Percentiles rank a stretch among this genome's conserved stretches.
These are phyloP conservation scores for Purpureocillium lavendulum DNA, from an alignment of 2,329 filamentous ascomycete genomes.

Conservation along the genomic window DNA sequence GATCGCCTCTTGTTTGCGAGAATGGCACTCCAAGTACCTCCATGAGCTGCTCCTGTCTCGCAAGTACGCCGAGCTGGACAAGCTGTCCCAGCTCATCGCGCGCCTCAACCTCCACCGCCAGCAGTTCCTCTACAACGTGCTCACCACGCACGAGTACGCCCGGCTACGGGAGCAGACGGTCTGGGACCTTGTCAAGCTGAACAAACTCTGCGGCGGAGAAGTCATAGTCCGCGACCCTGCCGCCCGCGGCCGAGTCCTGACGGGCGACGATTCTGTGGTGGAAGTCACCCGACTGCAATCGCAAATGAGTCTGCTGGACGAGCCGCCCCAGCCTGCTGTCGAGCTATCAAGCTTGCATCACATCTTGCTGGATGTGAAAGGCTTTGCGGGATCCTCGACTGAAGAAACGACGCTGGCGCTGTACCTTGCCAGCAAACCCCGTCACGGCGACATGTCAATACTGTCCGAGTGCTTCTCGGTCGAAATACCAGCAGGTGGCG, in stretches of 20 bases:
- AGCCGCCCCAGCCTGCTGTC: slow-evolving; percentile 59
- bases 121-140: slow-evolving; percentile 87
- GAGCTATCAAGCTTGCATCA: slow-evolving; percentile 72
- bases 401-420: slow-evolving; percentile 69
- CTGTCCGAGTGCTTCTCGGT: slow-evolving; percentile 80
- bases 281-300: slow-evolving; percentile 88
- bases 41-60: slow-evolving; percentile 82
- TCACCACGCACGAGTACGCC: slow-evolving; percentile 79
- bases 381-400: slow-evolving; percentile 68
- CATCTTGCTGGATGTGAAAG: slow-evolving; percentile 73
- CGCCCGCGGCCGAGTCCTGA: slow-evolving; percentile 76
- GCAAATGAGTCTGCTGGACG: slow-evolving; percentile 87
- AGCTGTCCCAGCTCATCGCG: slow-evolving; percentile 70
- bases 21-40: slow-evolving; percentile 97
- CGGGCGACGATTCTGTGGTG: slow-evolving; percentile 86
- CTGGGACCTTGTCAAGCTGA: slow-evolving; percentile 89
- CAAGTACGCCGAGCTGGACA: slow-evolving; percentile 73
- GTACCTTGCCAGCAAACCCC: slow-evolving; percentile 65
- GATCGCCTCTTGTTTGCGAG: slow-evolving; percentile 89
- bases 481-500: slow-evolving; percentile 66
- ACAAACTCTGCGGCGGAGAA: slow-evolving; percentile 88
- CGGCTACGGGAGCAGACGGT: slow-evolving; percentile 79
- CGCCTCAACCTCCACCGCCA: slow-evolving; percentile 79
- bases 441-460: slow-evolving; percentile 52
- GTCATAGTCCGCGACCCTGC: slow-evolving; percentile 89